Percentiles rank a stretch among this genome's conserved stretches.
Evolutionary conservation across 352 stramenopile genomes (phyloP).

Genomic region (Globisporangium nodosum): DNA sequence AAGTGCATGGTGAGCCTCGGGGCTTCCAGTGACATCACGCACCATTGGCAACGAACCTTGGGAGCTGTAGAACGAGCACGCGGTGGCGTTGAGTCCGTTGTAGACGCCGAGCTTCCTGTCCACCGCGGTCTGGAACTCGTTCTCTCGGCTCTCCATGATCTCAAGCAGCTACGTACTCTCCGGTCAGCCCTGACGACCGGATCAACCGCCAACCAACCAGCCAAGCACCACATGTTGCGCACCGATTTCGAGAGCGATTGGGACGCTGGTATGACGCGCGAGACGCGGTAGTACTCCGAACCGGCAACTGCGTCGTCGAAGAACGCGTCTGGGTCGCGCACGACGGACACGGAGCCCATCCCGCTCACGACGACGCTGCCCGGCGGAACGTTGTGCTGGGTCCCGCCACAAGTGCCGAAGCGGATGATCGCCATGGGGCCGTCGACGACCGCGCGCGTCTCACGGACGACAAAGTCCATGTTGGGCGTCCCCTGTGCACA

Average conservation of each 20-base stretch:
- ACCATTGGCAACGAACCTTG: conserved; percentile 29
- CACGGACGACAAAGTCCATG: conserved; percentile 75
- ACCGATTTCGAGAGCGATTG: conserved; percentile 23
- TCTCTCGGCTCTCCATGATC: no score
- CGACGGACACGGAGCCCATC: conserved; percentile 37
- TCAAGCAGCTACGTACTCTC: conserved; percentile 5
- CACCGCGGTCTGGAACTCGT: conserved; percentile 13
- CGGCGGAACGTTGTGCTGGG: conserved; percentile 27
- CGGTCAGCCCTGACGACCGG: not conserved
- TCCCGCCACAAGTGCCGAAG: conserved; percentile 53
- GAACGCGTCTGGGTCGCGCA: conserved; percentile 50
- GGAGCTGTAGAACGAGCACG: conserved; percentile 68
- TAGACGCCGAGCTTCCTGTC: conserved; percentile 20
- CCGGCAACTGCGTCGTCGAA: conserved; percentile 17
- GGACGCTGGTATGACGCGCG: conserved; percentile 29
- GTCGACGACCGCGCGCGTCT: conserved; percentile 40
- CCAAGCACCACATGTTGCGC: not conserved
- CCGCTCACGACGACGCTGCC: conserved; percentile 51
- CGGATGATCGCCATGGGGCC: conserved; percentile 53
- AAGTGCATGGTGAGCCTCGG: not conserved
- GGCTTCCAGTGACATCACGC: not conserved
- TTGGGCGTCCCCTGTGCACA: conserved; percentile 37
- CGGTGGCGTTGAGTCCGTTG: conserved; percentile 49
- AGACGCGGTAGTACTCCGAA: conserved; percentile 24
- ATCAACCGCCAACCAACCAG: not conserved